phyloP scores from a whole-genome alignment of 148 eudicot species.

The Tetragonia tetragonoides region DNA sequence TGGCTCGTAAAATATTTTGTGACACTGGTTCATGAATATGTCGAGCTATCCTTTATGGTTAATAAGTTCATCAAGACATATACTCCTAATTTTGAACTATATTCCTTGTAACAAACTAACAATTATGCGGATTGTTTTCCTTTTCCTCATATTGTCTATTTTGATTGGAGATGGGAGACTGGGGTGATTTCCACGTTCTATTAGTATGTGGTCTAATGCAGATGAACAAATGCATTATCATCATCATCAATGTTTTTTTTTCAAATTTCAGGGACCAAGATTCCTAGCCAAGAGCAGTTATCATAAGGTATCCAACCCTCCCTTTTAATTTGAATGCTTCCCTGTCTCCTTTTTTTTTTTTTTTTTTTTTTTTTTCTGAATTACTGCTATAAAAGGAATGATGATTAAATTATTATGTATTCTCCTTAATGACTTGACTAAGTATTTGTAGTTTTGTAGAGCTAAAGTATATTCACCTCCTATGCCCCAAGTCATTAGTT shows the following conservation, averaged over 20 bases:
- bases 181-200: background rate
- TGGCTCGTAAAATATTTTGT: too few species aligned
- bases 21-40: background rate
- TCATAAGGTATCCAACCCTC: slow-evolving; percentile 57
- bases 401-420: background rate
- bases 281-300: slow-evolving; percentile 70
- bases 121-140: too few species aligned
- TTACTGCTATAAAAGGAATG: background rate
- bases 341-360: background rate
- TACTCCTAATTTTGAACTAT: background rate
- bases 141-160: too few species aligned
- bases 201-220: background rate
- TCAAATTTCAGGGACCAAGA: slow-evolving; percentile 59
- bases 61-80: too few species aligned
- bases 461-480: background rate
- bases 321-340: slow-evolving; percentile 2
- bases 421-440: background rate
- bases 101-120: too few species aligned
- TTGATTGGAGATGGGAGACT: too few species aligned
- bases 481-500: background rate
- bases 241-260: slow-evolving; percentile 3
- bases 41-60: too few species aligned
- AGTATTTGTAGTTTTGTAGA: background rate
- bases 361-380: background rate
- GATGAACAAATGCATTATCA: background rate